phyloP scores from a whole-genome alignment of 352 stramenopile genomes.

The Phytophthora palmivora region DNA sequence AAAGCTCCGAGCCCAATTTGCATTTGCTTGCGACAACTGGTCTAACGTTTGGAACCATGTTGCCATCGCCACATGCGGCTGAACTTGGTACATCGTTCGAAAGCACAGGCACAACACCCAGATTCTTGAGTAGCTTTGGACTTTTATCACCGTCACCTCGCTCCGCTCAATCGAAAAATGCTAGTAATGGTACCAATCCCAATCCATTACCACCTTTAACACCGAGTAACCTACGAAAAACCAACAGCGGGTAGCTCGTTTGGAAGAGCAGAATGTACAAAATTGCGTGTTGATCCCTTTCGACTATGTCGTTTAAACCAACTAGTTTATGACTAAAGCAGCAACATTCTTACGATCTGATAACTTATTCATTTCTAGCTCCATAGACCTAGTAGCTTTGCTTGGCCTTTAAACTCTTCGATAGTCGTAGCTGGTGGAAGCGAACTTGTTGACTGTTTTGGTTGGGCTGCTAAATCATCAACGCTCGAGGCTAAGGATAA shows the following conservation, averaged over 20 bases:
- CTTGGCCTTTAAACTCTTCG: slow-evolving; percentile 47
- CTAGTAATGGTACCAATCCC: neutral
- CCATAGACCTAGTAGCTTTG: slow-evolving; percentile 53
- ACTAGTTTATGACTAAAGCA: slow-evolving; percentile 15
- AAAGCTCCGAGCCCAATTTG: slow-evolving; percentile 34
- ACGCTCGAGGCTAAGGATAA: neutral
- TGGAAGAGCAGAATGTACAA: slow-evolving; percentile 22
- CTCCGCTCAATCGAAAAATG: slow-evolving; percentile 15
- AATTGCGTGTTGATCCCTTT: slow-evolving; percentile 1
- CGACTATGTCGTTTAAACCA: slow-evolving; percentile 1
- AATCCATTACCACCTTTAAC: slow-evolving; percentile 22
- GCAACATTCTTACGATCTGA: neutral
- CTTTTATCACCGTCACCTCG: slow-evolving; percentile 28
- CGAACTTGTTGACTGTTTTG: neutral
- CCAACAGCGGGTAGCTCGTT: slow-evolving; percentile 16
- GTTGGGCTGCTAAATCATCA: slow-evolving; percentile 6
- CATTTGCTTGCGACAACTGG: slow-evolving; percentile 35
- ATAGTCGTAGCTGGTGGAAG: slow-evolving; percentile 23
- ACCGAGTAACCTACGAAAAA: slow-evolving; percentile 13
- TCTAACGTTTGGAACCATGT: slow-evolving; percentile 36
- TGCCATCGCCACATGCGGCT: slow-evolving; percentile 25
- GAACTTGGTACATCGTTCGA: slow-evolving; percentile 26
- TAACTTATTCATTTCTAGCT: slow-evolving; percentile 29
- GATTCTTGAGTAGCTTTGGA: slow-evolving; percentile 21
- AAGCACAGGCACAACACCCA: slow-evolving; percentile 21